These are phyloP conservation scores for Raffaelea ambrosiae DNA, from an alignment of 2,329 filamentous ascomycete species.

Conservation along the genomic window DNA sequence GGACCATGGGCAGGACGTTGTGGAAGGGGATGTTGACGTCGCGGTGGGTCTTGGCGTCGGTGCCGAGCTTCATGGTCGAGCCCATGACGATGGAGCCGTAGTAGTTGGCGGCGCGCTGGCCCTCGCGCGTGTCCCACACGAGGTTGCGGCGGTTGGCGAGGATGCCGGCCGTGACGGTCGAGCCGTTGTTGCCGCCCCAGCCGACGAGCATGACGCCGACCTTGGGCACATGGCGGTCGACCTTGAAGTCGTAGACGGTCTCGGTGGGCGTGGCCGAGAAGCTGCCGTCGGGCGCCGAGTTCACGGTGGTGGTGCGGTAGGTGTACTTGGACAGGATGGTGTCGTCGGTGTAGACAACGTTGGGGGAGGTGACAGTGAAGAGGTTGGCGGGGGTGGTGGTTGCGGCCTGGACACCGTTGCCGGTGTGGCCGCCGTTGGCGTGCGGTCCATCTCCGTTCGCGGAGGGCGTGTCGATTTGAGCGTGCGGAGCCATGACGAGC, in stretches of 20 bases:
- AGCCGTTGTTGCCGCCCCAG: constrained; percentile 96
- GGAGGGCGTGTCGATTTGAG: constrained; percentile 50
- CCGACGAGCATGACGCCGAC: constrained; percentile 96
- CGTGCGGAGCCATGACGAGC: constrained; percentile 85
- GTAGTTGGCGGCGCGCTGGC: constrained; percentile 81
- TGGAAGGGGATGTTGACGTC: constrained; percentile 97
- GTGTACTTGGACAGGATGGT: constrained; percentile 92
- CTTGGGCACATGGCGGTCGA: constrained; percentile 87
- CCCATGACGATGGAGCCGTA: constrained; percentile 97
- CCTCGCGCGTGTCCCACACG: constrained; percentile 90
- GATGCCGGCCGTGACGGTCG: constrained; percentile 94
- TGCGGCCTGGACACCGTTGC: constrained; percentile 19
- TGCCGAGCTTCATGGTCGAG: constrained; percentile 93
- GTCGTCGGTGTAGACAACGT: constrained; percentile 80
- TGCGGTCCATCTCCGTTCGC: constrained; percentile 45
- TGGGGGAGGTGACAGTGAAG: constrained; percentile 86
- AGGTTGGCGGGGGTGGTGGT: constrained; percentile 48
- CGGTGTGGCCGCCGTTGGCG: constrained; percentile 23
- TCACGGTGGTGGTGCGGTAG: constrained; percentile 87
- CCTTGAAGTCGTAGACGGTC: constrained; percentile 94
- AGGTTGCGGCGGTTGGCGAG: constrained; percentile 85
- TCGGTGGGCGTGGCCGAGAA: constrained; percentile 79
- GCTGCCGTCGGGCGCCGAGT: constrained; percentile 60
- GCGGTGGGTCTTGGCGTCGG: constrained; percentile 70
- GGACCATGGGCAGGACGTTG: constrained; percentile 88